Base-by-base conservation (phyloP, 371 early-diverging fungal species). In the Mortierella sp. region DNA sequence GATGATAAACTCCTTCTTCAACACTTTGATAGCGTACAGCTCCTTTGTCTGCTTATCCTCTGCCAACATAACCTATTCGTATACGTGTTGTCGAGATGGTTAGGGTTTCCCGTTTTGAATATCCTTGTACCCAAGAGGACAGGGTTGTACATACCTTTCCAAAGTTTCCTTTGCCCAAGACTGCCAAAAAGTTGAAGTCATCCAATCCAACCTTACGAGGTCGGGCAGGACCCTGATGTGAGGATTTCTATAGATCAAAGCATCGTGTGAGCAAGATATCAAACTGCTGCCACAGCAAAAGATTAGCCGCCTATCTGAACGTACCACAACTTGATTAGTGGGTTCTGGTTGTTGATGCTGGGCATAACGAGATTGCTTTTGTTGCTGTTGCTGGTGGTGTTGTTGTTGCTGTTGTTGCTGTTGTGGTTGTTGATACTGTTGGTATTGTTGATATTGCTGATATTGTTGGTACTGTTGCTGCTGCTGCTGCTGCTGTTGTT, bases 91-190 rank as follows among this genome's bases (percentile, higher is more conserved):
- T 10, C 34, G 34, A 34, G 34, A 34, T 34, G 34, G 34, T 10
- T 25, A 28, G 28, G 17, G 28, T 34, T 34, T 19, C 16, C 27
- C 2, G 17, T 31, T 29, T 9, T 29, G 12, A 51, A 17, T 4
- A 34, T 34, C 34, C 34, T 7, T 34, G 10, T 34, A 34, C 10
- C 10, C 34, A 34, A 34, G 3, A 39, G 39, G 34, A 41, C 43
- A 19, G 7, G 6, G 0, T 13, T n/a, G 28, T 4, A 5, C 24
- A 41, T 50, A 95, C 94, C 85, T 99, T 99, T 61, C 99, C 99
- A 87, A 98, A 99, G 78, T 94, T 96, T 37, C 99, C 99, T 71
- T 93, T 94, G 47, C 99, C 99, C 24, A 99, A 80, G 2, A 98
- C 97, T 25, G 94, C 93, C 57, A 96, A 66, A 60, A 99, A 93